A percentile compares a stretch with the other conserved stretches of the same genome.
Conservation (phyloP, 2,329 filamentous ascomycete genomes). For the Aspergillus bombycis region DNA sequence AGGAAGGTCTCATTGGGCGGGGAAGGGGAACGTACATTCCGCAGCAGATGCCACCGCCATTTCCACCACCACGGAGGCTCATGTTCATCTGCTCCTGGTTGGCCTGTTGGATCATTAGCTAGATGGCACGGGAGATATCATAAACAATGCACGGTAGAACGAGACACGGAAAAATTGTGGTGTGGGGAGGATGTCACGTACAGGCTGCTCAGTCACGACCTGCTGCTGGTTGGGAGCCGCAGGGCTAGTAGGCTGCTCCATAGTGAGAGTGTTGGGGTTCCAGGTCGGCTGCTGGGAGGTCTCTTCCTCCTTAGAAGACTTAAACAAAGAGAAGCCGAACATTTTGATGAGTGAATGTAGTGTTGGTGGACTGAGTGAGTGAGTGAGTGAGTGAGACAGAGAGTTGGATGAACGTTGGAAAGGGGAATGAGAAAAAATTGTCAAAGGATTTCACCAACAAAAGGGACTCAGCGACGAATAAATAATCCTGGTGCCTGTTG, state of each 20-base stretch:
- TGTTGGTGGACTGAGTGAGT: neutral
- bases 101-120: constrained; percentile 13
- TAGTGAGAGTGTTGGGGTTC: constrained; percentile 36
- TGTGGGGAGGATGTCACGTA: constrained; percentile 18
- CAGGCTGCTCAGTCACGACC: constrained; percentile 34
- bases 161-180: neutral
- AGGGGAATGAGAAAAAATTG: neutral
- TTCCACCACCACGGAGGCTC: constrained; percentile 36
- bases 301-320: constrained; percentile 32
- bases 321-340: constrained; percentile 39
- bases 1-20: neutral
- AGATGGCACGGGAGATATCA: neutral
- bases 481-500: constrained; percentile 6
- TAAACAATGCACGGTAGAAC: neutral
- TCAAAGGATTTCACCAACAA: neutral
- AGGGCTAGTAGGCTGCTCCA: constrained; percentile 37
- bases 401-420: neutral
- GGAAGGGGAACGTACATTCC: constrained; percentile 33
- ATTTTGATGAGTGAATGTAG: constrained; percentile 17
- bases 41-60: constrained; percentile 35
- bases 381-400: neutral
- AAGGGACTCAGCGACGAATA: neutral
- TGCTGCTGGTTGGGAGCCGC: constrained; percentile 30
- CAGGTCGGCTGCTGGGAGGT: constrained; percentile 24
- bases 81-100: constrained; percentile 32